phyloP scores from a whole-genome alignment of 2,329 filamentous ascomycete genomes.

The Aspergillus pseudotamarii region DNA sequence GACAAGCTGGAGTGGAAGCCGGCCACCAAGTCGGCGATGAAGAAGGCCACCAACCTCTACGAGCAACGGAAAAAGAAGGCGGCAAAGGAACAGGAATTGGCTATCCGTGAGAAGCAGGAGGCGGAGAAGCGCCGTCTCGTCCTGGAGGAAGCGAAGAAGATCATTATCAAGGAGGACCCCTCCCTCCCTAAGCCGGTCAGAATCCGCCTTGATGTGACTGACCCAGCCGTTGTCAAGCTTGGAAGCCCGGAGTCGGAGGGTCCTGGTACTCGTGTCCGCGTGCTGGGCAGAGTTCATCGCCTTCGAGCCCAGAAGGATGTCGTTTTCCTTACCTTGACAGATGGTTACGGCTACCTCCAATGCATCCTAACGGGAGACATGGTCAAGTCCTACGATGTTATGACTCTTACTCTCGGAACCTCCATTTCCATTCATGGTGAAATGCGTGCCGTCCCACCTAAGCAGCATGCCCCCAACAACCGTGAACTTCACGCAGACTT shows the following conservation, averaged over 20 bases:
- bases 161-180: slow-evolving; percentile 69
- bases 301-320: slow-evolving; percentile 80
- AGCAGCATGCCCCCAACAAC: slow-evolving; percentile 76
- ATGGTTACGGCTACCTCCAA: slow-evolving; percentile 84
- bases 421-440: slow-evolving; percentile 82
- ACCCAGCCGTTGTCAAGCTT: slow-evolving; percentile 60
- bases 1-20: slow-evolving; percentile 78
- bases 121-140: slow-evolving; percentile 70
- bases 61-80: slow-evolving; percentile 83
- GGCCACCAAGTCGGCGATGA: slow-evolving; percentile 78
- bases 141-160: slow-evolving; percentile 80
- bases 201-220: slow-evolving; percentile 75
- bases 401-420: slow-evolving; percentile 85
- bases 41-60: slow-evolving; percentile 77
- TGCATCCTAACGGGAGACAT: slow-evolving; percentile 80
- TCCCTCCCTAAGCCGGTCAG: slow-evolving; percentile 73
- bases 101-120: slow-evolving; percentile 72
- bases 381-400: slow-evolving; percentile 87
- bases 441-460: slow-evolving; percentile 77
- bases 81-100: slow-evolving; percentile 73
- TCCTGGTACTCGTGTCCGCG: slow-evolving; percentile 73
- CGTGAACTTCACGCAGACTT: slow-evolving; percentile 91
- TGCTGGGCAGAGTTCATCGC: slow-evolving; percentile 81
- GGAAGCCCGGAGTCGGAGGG: slow-evolving; percentile 59
- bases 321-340: slow-evolving; percentile 82